Evolutionary conservation across 805 yeast species (phyloP).

Genomic region (Barnettozyma vustinii): DNA sequence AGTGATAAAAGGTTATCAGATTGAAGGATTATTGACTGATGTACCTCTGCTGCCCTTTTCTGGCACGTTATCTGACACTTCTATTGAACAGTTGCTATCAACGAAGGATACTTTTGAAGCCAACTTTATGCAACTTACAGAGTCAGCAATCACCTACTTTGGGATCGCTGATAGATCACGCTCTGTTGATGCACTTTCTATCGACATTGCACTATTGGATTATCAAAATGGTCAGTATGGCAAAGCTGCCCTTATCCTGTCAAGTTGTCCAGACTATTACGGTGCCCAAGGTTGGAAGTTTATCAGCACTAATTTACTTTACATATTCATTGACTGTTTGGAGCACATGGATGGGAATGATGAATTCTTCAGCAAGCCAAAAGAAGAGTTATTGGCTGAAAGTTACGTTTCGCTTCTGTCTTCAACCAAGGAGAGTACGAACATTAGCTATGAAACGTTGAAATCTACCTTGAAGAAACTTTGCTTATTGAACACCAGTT

Average conservation of each 20-base stretch:
- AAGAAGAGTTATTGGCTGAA: constrained; percentile 5
- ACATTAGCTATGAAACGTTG: not conserved
- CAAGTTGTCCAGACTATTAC: constrained; percentile 65
- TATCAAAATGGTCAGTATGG: constrained; percentile 51
- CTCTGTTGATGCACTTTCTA: constrained; percentile 65
- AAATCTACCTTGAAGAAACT: constrained; percentile 2
- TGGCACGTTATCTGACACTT: not conserved
- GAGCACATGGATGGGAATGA: constrained; percentile 32
- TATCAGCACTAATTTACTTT: constrained; percentile 61
- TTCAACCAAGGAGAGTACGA: not conserved
- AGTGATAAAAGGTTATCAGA: constrained; percentile 21
- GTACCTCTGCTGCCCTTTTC: not conserved
- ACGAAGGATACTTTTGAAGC: constrained; percentile 32
- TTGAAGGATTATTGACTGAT: constrained; percentile 29
- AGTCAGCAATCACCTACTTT: constrained; percentile 48
- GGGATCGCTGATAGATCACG: constrained; percentile 50
- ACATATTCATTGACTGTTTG: constrained; percentile 65
- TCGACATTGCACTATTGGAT: constrained; percentile 72
- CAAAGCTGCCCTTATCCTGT: constrained; percentile 57
- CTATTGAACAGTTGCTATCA: constrained; percentile 22
- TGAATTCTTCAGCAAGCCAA: constrained; percentile 15
- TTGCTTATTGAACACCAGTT: not conserved
- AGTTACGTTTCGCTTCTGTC: constrained; percentile 10
- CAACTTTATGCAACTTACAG: constrained; percentile 49
- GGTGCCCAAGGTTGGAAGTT: constrained; percentile 67